These are phyloP conservation scores for Euptelea pleiosperma DNA, from an alignment of 164 flowering plant genomes.

Conservation along the genomic window DNA sequence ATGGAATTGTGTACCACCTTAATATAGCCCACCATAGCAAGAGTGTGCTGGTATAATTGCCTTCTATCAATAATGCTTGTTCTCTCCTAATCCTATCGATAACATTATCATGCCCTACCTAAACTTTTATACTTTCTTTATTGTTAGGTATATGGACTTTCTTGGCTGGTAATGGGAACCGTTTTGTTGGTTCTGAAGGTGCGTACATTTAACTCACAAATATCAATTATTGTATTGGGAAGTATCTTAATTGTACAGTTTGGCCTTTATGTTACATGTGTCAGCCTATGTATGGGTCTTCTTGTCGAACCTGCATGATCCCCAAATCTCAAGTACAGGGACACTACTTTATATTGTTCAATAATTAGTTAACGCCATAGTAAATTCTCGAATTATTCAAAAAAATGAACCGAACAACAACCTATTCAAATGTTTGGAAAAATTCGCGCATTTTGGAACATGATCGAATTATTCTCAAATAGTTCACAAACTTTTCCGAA, in stretches of 20 bases:
- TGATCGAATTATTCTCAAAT: too few relatives aligned
- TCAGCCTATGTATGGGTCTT: background rate
- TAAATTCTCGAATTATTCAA: too few relatives aligned
- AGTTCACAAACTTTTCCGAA: too few relatives aligned
- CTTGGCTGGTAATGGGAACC: constrained; percentile 79
- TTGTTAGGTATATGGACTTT: constrained; percentile 89
- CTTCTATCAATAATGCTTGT: background rate
- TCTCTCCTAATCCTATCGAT: background rate
- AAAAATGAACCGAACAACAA: too few relatives aligned
- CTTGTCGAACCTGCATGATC: background rate
- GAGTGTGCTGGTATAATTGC: constrained; percentile 55
- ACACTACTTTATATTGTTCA: background rate
- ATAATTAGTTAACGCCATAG: background rate
- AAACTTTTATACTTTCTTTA: constrained; percentile 8
- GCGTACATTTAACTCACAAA: constrained; percentile 13
- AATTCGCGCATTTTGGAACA: too few relatives aligned
- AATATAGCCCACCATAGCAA: constrained; percentile 66
- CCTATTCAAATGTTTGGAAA: too few relatives aligned
- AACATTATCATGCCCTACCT: background rate
- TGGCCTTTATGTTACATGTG: background rate
- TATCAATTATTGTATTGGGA: constrained; percentile 4
- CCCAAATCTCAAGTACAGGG: background rate
- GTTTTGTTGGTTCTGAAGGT: constrained; percentile 83
- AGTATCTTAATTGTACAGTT: background rate
- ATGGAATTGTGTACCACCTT: constrained; percentile 95